phyloP scores from a whole-genome alignment of 2,329 filamentous ascomycete genomes.

The Monilinia fructigena region DNA sequence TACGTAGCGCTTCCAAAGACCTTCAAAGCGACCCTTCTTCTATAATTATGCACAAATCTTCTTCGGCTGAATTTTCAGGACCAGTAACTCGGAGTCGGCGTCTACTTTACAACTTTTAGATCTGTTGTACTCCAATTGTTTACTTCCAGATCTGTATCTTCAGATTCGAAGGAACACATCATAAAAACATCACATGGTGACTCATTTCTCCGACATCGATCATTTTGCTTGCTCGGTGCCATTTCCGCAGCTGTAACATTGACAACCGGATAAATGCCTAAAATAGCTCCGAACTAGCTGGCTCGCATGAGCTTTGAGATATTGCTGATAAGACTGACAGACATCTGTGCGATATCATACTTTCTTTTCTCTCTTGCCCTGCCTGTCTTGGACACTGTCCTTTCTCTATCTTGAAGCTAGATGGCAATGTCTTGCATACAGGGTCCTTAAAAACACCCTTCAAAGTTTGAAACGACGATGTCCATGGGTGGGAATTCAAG shows the following conservation, averaged over 20 bases:
- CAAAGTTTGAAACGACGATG: conserved; percentile 12
- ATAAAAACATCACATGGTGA: conserved; percentile 2
- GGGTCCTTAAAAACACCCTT: not conserved
- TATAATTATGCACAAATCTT: conserved; percentile 14
- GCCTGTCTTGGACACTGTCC: not conserved
- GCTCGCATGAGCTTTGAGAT: conserved; percentile 8
- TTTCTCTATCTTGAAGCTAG: not conserved
- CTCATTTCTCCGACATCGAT: not conserved
- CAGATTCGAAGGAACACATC: not conserved
- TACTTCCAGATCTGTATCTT: conserved; percentile 8
- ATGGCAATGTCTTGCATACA: not conserved
- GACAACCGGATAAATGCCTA: not conserved
- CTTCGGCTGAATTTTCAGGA: conserved; percentile 1
- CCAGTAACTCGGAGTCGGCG: conserved; percentile 11
- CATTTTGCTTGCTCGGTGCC: not conserved
- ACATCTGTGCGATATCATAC: conserved; percentile 1
- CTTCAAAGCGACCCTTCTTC: conserved; percentile 12
- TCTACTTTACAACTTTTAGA: not conserved
- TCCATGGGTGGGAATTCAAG: not conserved
- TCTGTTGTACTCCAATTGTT: conserved; percentile 12
- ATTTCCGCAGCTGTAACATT: not conserved
- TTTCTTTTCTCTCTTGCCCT: not conserved
- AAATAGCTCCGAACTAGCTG: not conserved
- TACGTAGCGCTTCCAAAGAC: conserved; percentile 16
- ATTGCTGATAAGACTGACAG: conserved; percentile 8